Base-by-base conservation (phyloP, 805 yeast species). In the Candida lessepsii region DNA sequence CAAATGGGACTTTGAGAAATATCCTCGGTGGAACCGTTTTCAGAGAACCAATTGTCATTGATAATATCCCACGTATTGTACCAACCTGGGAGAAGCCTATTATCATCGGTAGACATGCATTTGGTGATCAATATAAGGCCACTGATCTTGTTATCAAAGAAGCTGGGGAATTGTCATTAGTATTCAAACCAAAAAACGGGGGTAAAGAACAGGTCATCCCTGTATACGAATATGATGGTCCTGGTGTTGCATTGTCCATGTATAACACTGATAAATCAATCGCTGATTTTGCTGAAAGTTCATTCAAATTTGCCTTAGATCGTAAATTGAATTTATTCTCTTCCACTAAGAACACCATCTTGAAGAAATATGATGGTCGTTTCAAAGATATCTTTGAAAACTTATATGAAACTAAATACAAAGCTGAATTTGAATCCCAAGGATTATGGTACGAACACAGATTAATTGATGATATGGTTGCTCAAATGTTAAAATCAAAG, bases 361-460 rank as follows among this genome's bases (percentile, higher is more conserved):
- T 91, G 64, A 91, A 91, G 75, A 78, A 77, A 59, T 91, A 91
- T 65, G 98, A 91, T 63, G 98, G 98, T 50, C 76, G 90, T 53
- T 91, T 91, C 75, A 91, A 91, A 75, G 96, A 91, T 59, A 84
- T 86, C 45, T 91, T 91, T 74, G 90, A 88, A 71, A 76, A 68
- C 30, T 68, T 91, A 53, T 91, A 83, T 65, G 95, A 78, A 39
- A 51, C 66, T 34, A 77, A 78, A 52, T 90, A 85, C 73, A 79
- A 81, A 63, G 47, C 64, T 19, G 67, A 79, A 56, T 90, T 90
- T 65, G 96, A 88, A 61, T 71, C 71, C 41, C 64, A 67, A 31
- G 93, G 89, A n/a, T 85, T 90, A 63, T 89, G 95, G 95, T 90
- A 86, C 66, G 97, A 91, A 70, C 98, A 91, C 71, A 81, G 98